Evolutionary conservation across 495 filamentous ascomycete genomes (phyloP).

Genomic region (Xylaria grammica): DNA sequence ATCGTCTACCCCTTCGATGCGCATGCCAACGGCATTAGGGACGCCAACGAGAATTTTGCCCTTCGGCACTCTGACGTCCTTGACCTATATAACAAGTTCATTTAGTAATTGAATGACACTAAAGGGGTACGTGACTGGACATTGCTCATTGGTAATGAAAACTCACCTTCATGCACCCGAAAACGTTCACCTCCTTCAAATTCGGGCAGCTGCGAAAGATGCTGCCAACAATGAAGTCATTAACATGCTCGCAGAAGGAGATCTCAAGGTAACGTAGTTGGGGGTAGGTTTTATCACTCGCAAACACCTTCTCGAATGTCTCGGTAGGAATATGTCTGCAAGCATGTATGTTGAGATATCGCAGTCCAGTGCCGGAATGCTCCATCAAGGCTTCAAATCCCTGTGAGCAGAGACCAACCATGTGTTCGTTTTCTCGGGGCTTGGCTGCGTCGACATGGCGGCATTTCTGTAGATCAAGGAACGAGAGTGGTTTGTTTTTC

Average conservation of each 20-base stretch:
- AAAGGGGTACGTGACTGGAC: not conserved
- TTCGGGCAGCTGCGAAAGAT: conserved; percentile 79
- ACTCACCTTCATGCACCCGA: conserved; percentile 74
- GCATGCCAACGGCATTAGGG: conserved; percentile 66
- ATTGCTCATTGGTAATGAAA: not conserved
- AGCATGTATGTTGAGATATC: conserved; percentile 71
- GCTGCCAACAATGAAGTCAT: conserved; percentile 72
- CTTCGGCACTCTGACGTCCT: conserved; percentile 69
- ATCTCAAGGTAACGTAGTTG: conserved; percentile 73
- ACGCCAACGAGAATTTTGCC: conserved; percentile 80
- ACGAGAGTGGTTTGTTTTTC: conserved; percentile 70
- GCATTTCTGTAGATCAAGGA: conserved; percentile 73
- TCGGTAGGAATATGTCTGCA: conserved; percentile 76
- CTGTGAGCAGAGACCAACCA: conserved; percentile 70
- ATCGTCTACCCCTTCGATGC: conserved; percentile 50
- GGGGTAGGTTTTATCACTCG: conserved; percentile 62
- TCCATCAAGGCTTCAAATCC: conserved; percentile 81
- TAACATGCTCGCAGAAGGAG: conserved; percentile 74
- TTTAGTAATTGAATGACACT: conserved; percentile 20
- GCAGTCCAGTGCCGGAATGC: conserved; percentile 72
- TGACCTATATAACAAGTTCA: conserved; percentile 47
- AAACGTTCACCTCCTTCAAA: conserved; percentile 75
- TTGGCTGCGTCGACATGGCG: conserved; percentile 70
- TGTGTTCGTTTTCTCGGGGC: conserved; percentile 60
- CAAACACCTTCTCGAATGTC: conserved; percentile 75